phyloP scores from a whole-genome alignment of 2,329 filamentous ascomycete species.

The Davidsoniella neocaledoniae region DNA sequence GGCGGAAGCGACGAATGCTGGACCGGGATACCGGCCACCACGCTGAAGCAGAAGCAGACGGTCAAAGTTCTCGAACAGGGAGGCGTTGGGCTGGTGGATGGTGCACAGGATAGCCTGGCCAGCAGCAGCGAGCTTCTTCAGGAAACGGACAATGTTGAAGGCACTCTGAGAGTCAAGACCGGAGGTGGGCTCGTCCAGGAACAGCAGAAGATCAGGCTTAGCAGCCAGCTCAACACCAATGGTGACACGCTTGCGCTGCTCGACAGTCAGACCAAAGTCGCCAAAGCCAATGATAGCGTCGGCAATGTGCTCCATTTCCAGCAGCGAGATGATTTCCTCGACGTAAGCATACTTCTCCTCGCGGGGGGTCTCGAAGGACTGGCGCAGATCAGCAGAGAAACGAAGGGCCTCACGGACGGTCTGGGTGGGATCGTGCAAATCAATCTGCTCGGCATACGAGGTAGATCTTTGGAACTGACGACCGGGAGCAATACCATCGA shows the following conservation, averaged over 20 bases:
- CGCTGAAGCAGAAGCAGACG: conserved; percentile 61
- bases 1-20: too few relatives aligned
- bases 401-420: conserved; percentile 47
- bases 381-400: conserved; percentile 45
- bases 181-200: conserved; percentile 64
- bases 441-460: conserved; percentile 45
- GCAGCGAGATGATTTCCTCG: conserved; percentile 40
- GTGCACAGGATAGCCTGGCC: conserved; percentile 83
- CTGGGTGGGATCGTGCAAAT: conserved; percentile 43
- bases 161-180: conserved; percentile 55
- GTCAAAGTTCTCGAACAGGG: conserved; percentile 79
- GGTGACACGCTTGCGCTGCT: conserved; percentile 60
- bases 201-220: conserved; percentile 59
- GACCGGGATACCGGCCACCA: too few relatives aligned
- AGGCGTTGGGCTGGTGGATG: conserved; percentile 77
- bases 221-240: conserved; percentile 83
- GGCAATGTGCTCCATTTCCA: conserved; percentile 42
- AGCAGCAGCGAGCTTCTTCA: conserved; percentile 52
- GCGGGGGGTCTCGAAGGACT: conserved; percentile 34
- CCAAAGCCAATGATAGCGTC: conserved; percentile 41
- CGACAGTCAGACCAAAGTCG: conserved; percentile 54
- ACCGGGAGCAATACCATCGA: conserved; percentile 38
- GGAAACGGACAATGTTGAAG: conserved; percentile 53
- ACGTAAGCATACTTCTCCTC: conserved; percentile 42
- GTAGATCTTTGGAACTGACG: conserved; percentile 45